phyloP scores from a whole-genome alignment of 2,329 filamentous ascomycete genomes.

The Aspergillus cejpii region DNA sequence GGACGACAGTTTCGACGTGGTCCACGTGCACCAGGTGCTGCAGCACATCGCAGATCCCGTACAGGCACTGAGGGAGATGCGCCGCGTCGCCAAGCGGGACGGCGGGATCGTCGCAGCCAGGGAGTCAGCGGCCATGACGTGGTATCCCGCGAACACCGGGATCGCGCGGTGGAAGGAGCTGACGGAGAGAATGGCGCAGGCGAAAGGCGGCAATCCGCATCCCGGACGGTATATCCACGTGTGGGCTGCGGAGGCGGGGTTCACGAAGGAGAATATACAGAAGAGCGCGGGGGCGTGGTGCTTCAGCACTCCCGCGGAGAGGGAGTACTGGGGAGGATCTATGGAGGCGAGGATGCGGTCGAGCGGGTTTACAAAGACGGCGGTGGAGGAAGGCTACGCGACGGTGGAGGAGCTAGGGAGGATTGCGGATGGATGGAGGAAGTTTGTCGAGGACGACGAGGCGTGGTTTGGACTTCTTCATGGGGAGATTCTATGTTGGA shows the following conservation, averaged over 20 bases:
- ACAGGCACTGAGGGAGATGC: slow-evolving; percentile 49
- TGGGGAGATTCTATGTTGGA: slow-evolving; percentile 36
- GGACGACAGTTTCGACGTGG: slow-evolving; percentile 52
- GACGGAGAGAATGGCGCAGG: slow-evolving; percentile 15
- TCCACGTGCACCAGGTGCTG: slow-evolving; percentile 55
- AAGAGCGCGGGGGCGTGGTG: slow-evolving; percentile 33
- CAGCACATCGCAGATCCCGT: slow-evolving; percentile 51
- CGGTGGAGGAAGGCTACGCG: slow-evolving; percentile 28
- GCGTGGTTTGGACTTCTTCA: slow-evolving; percentile 36
- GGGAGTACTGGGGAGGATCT: slow-evolving; percentile 32
- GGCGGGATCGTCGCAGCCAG: slow-evolving; percentile 51
- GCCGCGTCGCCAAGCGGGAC: slow-evolving; percentile 46
- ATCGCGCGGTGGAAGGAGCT: slow-evolving; percentile 23
- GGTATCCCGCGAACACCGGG: slow-evolving; percentile 29
- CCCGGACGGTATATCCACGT: slow-evolving; percentile 27
- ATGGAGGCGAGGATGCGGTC: slow-evolving; percentile 28
- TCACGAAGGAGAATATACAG: slow-evolving; percentile 19
- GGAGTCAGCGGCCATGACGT: slow-evolving; percentile 34
- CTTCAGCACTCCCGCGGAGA: slow-evolving; percentile 29
- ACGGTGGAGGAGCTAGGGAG: slow-evolving; percentile 26
- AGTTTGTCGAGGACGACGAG: slow-evolving; percentile 30
- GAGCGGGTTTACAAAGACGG: slow-evolving; percentile 26
- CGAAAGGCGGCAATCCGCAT: slow-evolving; percentile 26
- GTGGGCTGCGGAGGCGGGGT: slow-evolving; percentile 35
- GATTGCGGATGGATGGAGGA: slow-evolving; percentile 31